A percentile compares a stretch with the other conserved stretches of the same genome.
These are phyloP conservation scores for Gossypioides kirkii DNA, from an alignment of 345 rosid genomes.

Conservation along the genomic window DNA sequence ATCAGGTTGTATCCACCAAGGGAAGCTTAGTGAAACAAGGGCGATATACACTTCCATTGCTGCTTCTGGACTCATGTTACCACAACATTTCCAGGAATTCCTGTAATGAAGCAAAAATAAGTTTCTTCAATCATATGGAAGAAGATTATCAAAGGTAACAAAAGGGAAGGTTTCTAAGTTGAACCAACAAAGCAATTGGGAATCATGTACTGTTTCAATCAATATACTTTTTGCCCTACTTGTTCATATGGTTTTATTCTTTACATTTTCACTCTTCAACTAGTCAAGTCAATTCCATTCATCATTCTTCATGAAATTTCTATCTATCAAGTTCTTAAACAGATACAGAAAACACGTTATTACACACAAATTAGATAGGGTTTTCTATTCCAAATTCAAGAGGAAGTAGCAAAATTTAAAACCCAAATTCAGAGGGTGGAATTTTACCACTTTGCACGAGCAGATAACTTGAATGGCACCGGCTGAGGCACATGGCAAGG, in stretches of 20 bases:
- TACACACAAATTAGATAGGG: neutral
- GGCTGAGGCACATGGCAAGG: slow-evolving; percentile 45
- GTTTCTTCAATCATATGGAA: neutral
- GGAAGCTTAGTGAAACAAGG: slow-evolving; percentile 32
- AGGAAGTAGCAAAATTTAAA: neutral
- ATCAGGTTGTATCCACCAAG: slow-evolving; percentile 27
- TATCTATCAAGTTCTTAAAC: slow-evolving; percentile 4
- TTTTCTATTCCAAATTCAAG: neutral
- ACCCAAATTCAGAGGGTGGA: neutral
- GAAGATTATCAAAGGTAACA: neutral
- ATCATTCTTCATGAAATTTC: neutral
- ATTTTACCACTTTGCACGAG: slow-evolving; percentile 49
- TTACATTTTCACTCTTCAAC: slow-evolving; percentile 10
- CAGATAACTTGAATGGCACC: slow-evolving; percentile 40
- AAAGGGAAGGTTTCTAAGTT: neutral
- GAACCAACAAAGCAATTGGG: neutral
- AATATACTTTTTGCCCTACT: neutral
- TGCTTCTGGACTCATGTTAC: slow-evolving; percentile 38
- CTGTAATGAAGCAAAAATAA: slow-evolving; percentile 18
- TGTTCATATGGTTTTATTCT: slow-evolving; percentile 12
- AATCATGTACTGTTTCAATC: neutral
- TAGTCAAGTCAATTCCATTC: slow-evolving; percentile 8
- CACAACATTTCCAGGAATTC: slow-evolving; percentile 49
- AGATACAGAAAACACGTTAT: neutral
- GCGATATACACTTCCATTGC: slow-evolving; percentile 50